These are phyloP conservation scores for Penicillium sp. DNA, from an alignment of 2,329 filamentous ascomycete species.

Conservation along the genomic window DNA sequence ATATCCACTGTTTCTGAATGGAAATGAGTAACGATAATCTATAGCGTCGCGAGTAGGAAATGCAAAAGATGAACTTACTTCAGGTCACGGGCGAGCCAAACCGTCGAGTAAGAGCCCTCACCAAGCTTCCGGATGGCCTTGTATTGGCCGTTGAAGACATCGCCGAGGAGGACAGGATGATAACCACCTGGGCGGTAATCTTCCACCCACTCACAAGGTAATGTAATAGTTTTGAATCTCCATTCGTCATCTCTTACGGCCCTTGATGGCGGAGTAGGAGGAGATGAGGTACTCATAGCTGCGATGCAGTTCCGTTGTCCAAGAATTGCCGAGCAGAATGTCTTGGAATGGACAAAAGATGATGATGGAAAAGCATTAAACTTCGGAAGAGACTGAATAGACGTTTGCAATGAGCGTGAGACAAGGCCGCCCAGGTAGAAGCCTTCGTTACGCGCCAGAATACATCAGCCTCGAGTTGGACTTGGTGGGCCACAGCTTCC, in stretches of 20 bases:
- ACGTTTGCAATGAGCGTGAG: slow-evolving; percentile 6
- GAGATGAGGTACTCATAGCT: slow-evolving; percentile 14
- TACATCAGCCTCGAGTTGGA: no score
- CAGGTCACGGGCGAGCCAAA: slow-evolving; percentile 44
- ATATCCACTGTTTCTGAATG: slow-evolving; percentile 21
- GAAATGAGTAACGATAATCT: slow-evolving; percentile 12
- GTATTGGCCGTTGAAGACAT: slow-evolving; percentile 43
- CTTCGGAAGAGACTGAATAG: slow-evolving; percentile 9
- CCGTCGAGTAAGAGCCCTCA: slow-evolving; percentile 45
- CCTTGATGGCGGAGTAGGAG: slow-evolving; percentile 14
- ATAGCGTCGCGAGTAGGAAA: slow-evolving; percentile 7
- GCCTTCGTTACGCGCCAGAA: no score
- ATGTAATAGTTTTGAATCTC: slow-evolving; percentile 19
- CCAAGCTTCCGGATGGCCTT: slow-evolving; percentile 47
- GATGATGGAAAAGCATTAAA: slow-evolving; percentile 5
- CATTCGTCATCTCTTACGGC: slow-evolving; percentile 7
- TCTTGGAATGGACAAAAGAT: slow-evolving; percentile 6
- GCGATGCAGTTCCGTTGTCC: slow-evolving; percentile 5
- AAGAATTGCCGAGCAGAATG: slow-evolving; percentile 11
- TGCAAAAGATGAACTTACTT: slow-evolving; percentile 21
- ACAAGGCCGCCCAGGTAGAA: background rate
- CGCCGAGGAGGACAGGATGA: slow-evolving; percentile 44
- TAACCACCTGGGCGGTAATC: slow-evolving; percentile 43
- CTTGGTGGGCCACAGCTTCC: no score
- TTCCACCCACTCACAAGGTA: slow-evolving; percentile 24